Evolutionary conservation across 305 asterid species (phyloP).

Genomic region (Solanum hybrid): DNA sequence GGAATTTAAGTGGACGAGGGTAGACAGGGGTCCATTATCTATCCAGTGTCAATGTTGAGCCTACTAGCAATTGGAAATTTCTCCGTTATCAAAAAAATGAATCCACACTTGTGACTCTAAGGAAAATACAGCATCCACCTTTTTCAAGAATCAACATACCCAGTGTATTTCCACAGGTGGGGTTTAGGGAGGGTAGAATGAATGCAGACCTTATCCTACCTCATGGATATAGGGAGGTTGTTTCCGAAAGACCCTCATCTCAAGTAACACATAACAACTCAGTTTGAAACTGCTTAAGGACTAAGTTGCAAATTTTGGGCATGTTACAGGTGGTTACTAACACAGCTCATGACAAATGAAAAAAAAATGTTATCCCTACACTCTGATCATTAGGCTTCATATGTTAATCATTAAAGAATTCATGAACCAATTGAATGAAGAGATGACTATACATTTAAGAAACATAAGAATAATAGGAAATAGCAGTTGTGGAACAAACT

Average conservation of each 20-base stretch:
- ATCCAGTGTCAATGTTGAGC: neutral
- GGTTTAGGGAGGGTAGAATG: neutral
- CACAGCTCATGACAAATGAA: neutral
- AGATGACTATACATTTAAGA: neutral
- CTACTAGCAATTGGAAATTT: neutral
- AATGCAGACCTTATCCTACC: neutral
- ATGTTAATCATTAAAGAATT: neutral
- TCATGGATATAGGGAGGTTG: neutral
- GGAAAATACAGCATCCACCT: neutral
- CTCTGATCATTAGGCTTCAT: neutral
- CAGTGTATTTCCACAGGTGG: neutral
- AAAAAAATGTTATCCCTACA: neutral
- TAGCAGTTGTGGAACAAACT: neutral
- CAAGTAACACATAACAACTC: neutral
- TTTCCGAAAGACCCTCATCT: neutral
- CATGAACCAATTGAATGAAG: neutral
- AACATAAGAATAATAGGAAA: neutral
- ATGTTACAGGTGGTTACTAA: too few relatives aligned
- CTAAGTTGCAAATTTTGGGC: neutral
- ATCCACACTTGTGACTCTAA: neutral
- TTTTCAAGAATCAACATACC: neutral
- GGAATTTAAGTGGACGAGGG: neutral
- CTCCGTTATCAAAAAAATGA: neutral
- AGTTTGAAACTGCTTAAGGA: neutral
- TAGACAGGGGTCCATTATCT: neutral